Base-by-base conservation (phyloP, 2,329 filamentous ascomycete genomes). In the Fusarium sp. region DNA sequence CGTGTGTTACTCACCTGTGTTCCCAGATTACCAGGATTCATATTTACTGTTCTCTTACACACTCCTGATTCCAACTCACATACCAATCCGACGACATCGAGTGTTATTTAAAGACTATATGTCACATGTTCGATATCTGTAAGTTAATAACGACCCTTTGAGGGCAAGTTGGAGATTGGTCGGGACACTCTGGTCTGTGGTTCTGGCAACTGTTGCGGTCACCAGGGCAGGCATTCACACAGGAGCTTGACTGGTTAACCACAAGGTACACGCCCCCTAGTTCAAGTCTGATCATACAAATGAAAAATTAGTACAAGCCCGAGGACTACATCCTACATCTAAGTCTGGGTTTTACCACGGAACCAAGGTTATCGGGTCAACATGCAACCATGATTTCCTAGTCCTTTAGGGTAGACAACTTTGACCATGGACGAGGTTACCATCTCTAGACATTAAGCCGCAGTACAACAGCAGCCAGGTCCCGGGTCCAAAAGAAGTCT, bases 1-100 rank as follows among this genome's bases (percentile, higher is more conserved):
- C 59, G 56, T 56, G 61, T 70, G 48, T 63, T 34, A 63, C 59
- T 64, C 27, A 35, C 14, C 20, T 43, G 68, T 70, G 68, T 61
- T 50, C 65, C 68, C 68, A 43, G 27, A 27, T 7, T 34, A 30
- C 20, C 20, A 37, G 43, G 45, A 41, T 58, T 57, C 43, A 58
- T 20, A 37, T 25, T 34, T 32, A 23, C 32, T 57, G 35, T 11
- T 35, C 14, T 41, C 18, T 35, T 39, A 39, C 25, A 56, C n/a
- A n/a, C 6, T 62, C 25, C 14, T 56, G 6, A 18, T 43, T 18
- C n/a, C 10, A 35, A 25, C 16, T 54, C 8, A n/a, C n/a, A 30
- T 50, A 5, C 23, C 16, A 27, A 27, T 50, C 9, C 5, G 5
- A 9, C 14, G 6, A 50, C 6, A 43, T 20, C 5, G 5, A n/a